phyloP scores from a whole-genome alignment of 371 early-diverging fungal genomes.

The Apophysomyces sp. region DNA sequence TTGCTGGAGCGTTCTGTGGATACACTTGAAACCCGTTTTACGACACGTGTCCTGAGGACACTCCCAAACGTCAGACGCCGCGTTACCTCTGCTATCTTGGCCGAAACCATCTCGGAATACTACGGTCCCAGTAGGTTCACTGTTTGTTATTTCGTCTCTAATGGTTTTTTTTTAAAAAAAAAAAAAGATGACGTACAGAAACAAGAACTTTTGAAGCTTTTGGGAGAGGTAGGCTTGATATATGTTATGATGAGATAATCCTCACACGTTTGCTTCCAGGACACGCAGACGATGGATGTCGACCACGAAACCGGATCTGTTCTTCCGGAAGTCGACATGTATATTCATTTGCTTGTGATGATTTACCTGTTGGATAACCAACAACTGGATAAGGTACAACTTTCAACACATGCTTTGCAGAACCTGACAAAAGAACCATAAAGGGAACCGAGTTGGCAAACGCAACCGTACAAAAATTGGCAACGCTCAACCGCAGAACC shows the following conservation, averaged over 20 bases:
- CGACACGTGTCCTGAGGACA: constrained; percentile 84
- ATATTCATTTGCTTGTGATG: constrained; percentile 77
- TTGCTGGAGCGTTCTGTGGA: constrained; percentile 84
- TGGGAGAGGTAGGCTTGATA: constrained; percentile 36
- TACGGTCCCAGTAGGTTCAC: constrained; percentile 58
- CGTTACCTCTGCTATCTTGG: constrained; percentile 67
- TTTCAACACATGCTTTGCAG: background rate
- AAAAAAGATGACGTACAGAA: constrained; percentile 31
- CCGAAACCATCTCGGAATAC: constrained; percentile 58
- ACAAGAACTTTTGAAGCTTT: constrained; percentile 28
- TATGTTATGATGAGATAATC: background rate
- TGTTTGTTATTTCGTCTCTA: background rate
- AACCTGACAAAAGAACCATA: background rate
- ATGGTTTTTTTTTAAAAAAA: background rate
- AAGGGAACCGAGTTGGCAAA: constrained; percentile 50
- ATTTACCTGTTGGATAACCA: constrained; percentile 82
- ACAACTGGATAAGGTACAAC: constrained; percentile 62
- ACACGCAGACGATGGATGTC: constrained; percentile 27
- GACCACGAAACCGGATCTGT: constrained; percentile 24
- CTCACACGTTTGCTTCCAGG: constrained; percentile 8
- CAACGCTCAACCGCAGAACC: constrained; percentile 80
- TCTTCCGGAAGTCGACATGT: constrained; percentile 88
- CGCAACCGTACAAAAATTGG: constrained; percentile 59
- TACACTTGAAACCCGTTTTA: constrained; percentile 83
- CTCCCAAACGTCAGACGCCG: constrained; percentile 79